A percentile compares a stretch with the other conserved stretches of the same genome.
Evolutionary conservation across 768 basidiomycete species (phyloP).

Genomic region (Lactarius akahatsu): DNA sequence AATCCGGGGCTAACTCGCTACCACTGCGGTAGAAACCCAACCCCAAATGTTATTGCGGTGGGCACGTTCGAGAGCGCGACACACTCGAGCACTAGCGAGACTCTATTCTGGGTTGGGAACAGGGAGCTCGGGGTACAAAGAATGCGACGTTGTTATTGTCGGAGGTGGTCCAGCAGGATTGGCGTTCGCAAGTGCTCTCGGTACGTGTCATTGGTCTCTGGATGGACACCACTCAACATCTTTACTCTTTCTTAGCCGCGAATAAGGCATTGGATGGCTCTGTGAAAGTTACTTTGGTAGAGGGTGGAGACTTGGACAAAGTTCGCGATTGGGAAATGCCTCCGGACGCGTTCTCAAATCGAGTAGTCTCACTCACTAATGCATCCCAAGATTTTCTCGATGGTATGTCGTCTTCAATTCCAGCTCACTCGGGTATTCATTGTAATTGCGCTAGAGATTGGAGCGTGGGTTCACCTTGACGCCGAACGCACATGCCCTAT

Average conservation of each 20-base stretch:
- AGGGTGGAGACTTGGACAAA: slow-evolving; percentile 73
- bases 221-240: slow-evolving; percentile 6
- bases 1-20: background rate
- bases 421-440: slow-evolving; percentile 5
- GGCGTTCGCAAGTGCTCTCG: slow-evolving; percentile 81
- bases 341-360: slow-evolving; percentile 65
- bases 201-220: slow-evolving; percentile 44
- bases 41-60: slow-evolving; percentile 5
- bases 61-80: background rate
- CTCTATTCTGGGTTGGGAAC: background rate
- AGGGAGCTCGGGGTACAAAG: slow-evolving; percentile 33
- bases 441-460: slow-evolving; percentile 54
- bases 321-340: slow-evolving; percentile 64
- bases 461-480: slow-evolving; percentile 82
- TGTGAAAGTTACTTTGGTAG: slow-evolving; percentile 69
- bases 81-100: background rate
- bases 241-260: slow-evolving; percentile 45
- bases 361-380: slow-evolving; percentile 85
- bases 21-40: background rate
- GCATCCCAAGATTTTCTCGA: slow-evolving; percentile 64
- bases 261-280: slow-evolving; percentile 50
- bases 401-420: slow-evolving; percentile 41
- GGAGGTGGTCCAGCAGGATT: slow-evolving; percentile 94
- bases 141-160: slow-evolving; percentile 89
- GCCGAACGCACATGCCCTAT: slow-evolving; percentile 64